Evolutionary conservation across 805 yeast species (phyloP).

Genomic region (Nakazawaea sp.): DNA sequence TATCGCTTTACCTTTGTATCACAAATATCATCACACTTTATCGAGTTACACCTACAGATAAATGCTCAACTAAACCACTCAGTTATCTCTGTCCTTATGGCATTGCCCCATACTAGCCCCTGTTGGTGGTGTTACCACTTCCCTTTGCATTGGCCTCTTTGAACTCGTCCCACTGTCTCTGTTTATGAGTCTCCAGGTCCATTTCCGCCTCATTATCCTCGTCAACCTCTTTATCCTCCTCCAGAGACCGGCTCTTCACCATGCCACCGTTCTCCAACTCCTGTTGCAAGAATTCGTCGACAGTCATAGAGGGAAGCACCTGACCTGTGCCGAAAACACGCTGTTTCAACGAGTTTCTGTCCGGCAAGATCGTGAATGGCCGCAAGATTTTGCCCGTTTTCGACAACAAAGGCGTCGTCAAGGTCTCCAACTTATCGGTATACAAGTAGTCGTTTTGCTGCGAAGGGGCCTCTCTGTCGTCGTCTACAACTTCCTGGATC

Average conservation of each 20-base stretch:
- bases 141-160: conserved; percentile 82
- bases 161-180: conserved; percentile 91
- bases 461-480: conserved; percentile 10
- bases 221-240: conserved; percentile 31
- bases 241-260: conserved; percentile 37
- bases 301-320: conserved; percentile 86
- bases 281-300: conserved; percentile 84
- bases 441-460: conserved; percentile 36
- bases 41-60: too few relatives aligned
- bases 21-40: too few relatives aligned
- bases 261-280: conserved; percentile 85
- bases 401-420: conserved; percentile 48
- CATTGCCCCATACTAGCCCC: conserved; percentile 40
- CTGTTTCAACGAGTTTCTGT: conserved; percentile 46
- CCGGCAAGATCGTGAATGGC: conserved; percentile 73
- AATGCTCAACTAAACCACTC: too few relatives aligned
- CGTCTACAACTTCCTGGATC: conserved; percentile 13
- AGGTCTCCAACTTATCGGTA: conserved; percentile 57
- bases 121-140: conserved; percentile 77
- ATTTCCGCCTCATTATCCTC: conserved; percentile 53
- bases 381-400: conserved; percentile 72
- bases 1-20: not conserved
- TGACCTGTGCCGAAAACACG: conserved; percentile 91
- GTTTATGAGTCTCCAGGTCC: conserved; percentile 66
- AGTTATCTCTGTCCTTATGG: too few relatives aligned